phyloP scores from a whole-genome alignment of 108 stramenopile species.

The Schizochytrium sp. region DNA sequence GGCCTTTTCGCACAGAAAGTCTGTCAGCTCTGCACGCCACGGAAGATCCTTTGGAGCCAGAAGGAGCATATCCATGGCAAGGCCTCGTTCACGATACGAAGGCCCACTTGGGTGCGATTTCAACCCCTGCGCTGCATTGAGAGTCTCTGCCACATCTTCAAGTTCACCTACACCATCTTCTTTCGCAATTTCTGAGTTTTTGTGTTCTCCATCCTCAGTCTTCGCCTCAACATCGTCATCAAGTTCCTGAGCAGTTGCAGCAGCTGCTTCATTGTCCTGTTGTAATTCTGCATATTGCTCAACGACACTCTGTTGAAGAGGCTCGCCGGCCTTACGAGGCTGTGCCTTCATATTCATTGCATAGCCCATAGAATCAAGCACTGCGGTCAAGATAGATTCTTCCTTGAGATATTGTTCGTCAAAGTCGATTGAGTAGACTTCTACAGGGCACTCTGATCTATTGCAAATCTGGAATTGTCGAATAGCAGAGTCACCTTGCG shows the following conservation, averaged over 20 bases:
- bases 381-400: slow-evolving; percentile 67
- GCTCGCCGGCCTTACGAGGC: slow-evolving; percentile 40
- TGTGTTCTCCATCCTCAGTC: background rate
- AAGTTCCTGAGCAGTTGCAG: background rate
- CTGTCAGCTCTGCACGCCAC: background rate
- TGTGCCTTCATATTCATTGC: background rate
- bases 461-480: slow-evolving; percentile 70
- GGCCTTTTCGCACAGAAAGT: background rate
- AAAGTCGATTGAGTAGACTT: slow-evolving; percentile 80
- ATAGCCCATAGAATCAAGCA: slow-evolving; percentile 13
- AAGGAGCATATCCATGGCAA: slow-evolving; percentile 56
- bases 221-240: background rate
- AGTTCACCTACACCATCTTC: slow-evolving; percentile 53
- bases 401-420: slow-evolving; percentile 73
- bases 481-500: slow-evolving; percentile 13
- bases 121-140: slow-evolving; percentile 11
- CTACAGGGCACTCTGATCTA: slow-evolving; percentile 66
- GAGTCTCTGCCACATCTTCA: slow-evolving; percentile 36
- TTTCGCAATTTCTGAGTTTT: background rate
- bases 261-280: background rate
- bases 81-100: slow-evolving; percentile 14
- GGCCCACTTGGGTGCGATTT: background rate
- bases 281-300: slow-evolving; percentile 1
- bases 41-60: background rate
- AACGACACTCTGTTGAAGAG: slow-evolving; percentile 21